phyloP scores from a whole-genome alignment of 192 early-diverging fungal species.

The Gryganskiella cystojenkinii region DNA sequence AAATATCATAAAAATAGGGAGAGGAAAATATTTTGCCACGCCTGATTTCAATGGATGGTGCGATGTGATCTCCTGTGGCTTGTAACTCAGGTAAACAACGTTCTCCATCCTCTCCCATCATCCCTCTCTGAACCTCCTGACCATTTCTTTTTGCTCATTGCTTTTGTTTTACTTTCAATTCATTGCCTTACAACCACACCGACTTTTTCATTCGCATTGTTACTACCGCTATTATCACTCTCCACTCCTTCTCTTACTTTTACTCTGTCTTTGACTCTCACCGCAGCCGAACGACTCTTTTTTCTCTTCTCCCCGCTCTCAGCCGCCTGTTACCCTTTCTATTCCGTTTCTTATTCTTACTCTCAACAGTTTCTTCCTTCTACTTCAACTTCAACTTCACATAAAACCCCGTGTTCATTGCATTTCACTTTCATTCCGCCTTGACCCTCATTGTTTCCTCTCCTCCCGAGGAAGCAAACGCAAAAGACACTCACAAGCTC shows the following conservation, averaged over 20 bases:
- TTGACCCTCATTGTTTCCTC: neutral
- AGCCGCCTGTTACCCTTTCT: neutral
- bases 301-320: neutral
- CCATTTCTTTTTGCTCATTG: neutral
- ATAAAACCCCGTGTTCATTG: too few species aligned
- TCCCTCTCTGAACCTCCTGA: neutral
- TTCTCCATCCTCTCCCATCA: neutral
- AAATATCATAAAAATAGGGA: too few species aligned
- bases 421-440: conserved; percentile 1
- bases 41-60: too few species aligned
- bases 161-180: too few species aligned
- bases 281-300: too few species aligned
- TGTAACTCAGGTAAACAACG: neutral
- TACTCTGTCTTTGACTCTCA: neutral
- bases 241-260: neutral
- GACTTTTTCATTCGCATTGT: too few species aligned
- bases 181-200: too few species aligned
- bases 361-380: too few species aligned
- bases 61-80: neutral
- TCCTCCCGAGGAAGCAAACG: neutral
- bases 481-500: neutral
- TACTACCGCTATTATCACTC: neutral
- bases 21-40: too few species aligned
- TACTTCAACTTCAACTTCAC: too few species aligned
- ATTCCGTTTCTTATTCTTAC: too few species aligned